Evolutionary conservation across 495 filamentous ascomycete genomes (phyloP).

Genomic region (Aspergillus nanangensis): DNA sequence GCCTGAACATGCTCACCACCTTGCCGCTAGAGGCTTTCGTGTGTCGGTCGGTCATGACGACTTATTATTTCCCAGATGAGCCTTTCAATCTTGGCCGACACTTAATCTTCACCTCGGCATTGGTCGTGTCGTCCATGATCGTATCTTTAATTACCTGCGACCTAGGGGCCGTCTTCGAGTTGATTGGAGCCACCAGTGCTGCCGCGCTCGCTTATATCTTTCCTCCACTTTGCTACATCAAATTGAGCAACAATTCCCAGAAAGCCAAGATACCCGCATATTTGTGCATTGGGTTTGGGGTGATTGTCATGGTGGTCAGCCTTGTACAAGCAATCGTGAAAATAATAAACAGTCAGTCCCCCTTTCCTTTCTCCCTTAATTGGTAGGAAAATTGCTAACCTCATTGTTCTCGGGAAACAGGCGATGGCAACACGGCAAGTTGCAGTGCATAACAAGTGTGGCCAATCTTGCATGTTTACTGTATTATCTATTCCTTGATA

Average conservation of each 20-base stretch:
- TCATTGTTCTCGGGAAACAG: too few relatives aligned
- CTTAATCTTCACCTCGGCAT: slow-evolving; percentile 71
- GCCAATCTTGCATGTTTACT: not conserved
- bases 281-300: slow-evolving; percentile 68
- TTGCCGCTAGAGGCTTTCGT: slow-evolving; percentile 95
- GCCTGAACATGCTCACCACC: slow-evolving; percentile 97
- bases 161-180: slow-evolving; percentile 87
- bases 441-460: slow-evolving; percentile 18
- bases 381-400: too few relatives aligned
- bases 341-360: slow-evolving; percentile 47
- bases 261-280: slow-evolving; percentile 72
- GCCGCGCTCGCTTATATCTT: slow-evolving; percentile 93
- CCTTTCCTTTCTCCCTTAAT: too few relatives aligned
- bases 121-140: slow-evolving; percentile 75
- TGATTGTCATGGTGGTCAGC: slow-evolving; percentile 79
- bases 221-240: slow-evolving; percentile 91
- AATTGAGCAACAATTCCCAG: slow-evolving; percentile 63
- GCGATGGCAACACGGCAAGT: slow-evolving; percentile 27
- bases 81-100: slow-evolving; percentile 81
- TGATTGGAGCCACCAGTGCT: slow-evolving; percentile 92
- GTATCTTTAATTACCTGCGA: slow-evolving; percentile 84
- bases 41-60: slow-evolving; percentile 92
- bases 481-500: not conserved
- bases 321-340: slow-evolving; percentile 69
- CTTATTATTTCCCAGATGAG: slow-evolving; percentile 82